Conservation (phyloP, 2,329 filamentous ascomycete genomes). For the Colletotrichum lentis region DNA sequence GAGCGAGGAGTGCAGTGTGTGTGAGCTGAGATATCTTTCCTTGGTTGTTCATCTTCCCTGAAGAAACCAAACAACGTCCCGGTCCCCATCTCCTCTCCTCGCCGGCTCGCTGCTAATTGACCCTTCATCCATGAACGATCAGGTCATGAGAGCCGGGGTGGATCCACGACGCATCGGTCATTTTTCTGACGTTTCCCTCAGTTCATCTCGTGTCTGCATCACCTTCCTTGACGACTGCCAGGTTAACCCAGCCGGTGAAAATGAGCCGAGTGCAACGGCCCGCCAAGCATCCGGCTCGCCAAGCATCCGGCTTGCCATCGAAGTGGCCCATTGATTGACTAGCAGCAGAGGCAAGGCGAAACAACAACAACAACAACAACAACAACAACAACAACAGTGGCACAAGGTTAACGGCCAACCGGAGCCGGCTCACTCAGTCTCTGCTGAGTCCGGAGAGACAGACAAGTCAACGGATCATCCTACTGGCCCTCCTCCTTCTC, state of each 20-base stretch:
- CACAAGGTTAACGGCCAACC: background rate
- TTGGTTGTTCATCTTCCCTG: background rate
- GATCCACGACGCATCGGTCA: constrained; percentile 21
- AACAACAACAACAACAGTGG: too few relatives aligned
- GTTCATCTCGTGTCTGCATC: constrained; percentile 32
- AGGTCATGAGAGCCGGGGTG: constrained; percentile 20
- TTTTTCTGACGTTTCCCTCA: background rate
- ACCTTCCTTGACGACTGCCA: constrained; percentile 5
- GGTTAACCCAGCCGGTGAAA: constrained; percentile 10
- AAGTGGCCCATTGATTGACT: too few relatives aligned
- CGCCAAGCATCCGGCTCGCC: constrained; percentile 26
- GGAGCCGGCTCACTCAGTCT: background rate
- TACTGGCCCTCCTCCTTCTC: background rate
- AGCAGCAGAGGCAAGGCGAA: too few relatives aligned
- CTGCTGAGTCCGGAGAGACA: too few relatives aligned
- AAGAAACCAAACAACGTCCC: background rate
- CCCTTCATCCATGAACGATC: constrained; percentile 19
- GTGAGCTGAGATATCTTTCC: background rate
- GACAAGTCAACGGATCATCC: background rate
- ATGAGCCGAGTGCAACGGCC: constrained; percentile 3
- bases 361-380: too few relatives aligned
- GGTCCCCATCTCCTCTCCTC: background rate
- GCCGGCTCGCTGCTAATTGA: constrained; percentile 27
- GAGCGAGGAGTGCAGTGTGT: too few relatives aligned
- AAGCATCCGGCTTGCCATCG: constrained; percentile 3